Conservation (phyloP, 2,329 filamentous ascomycete genomes). For the Colletotrichum sp. region DNA sequence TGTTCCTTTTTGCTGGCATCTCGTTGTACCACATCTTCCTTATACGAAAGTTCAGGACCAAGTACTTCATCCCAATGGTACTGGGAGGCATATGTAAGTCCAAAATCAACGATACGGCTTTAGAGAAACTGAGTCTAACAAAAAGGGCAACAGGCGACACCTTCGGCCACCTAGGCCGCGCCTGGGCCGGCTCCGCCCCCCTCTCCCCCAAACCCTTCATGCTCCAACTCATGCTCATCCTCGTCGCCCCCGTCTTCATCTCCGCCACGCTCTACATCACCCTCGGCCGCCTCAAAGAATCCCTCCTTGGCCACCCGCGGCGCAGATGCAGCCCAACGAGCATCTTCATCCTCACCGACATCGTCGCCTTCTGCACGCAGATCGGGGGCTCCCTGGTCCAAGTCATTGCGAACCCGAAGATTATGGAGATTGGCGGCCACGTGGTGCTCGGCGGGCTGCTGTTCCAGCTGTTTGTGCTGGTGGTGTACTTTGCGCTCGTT, state of each 20-base stretch:
- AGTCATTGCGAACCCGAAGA: neutral
- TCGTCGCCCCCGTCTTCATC: neutral
- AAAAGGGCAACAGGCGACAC: neutral
- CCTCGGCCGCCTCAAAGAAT: neutral
- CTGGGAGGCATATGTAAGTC: neutral
- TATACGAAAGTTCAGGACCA: neutral
- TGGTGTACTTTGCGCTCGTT: neutral
- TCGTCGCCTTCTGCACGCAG: neutral
- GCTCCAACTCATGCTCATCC: neutral
- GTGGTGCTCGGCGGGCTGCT: neutral
- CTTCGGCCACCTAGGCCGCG: neutral
- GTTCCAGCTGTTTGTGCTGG: neutral
- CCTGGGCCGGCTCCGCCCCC: neutral
- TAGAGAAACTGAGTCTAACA: neutral
- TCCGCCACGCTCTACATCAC: neutral
- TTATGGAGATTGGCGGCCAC: neutral
- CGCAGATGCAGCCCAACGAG: neutral
- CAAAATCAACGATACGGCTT: fast-evolving
- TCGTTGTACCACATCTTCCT: fast-evolving
- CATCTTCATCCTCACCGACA: neutral
- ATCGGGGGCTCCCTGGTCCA: neutral
- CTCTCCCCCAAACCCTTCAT: neutral
- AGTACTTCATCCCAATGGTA: neutral
- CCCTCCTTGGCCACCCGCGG: neutral
- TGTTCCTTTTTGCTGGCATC: fast-evolving